These are phyloP conservation scores for Aspergillus saccharolyticus DNA, from an alignment of 495 filamentous ascomycete species.

Conservation along the genomic window DNA sequence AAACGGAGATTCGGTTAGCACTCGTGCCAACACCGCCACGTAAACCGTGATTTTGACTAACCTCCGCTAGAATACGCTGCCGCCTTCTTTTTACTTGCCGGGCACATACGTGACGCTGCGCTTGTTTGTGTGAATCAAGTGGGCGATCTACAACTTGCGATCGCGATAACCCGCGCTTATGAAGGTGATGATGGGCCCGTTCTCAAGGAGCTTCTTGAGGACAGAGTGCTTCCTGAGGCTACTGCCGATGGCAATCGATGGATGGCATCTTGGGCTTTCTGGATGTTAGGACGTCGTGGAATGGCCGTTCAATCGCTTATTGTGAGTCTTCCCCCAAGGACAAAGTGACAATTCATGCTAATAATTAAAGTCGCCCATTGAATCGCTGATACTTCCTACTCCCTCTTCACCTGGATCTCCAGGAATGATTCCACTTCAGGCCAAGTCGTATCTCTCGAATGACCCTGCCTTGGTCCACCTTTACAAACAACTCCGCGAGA, in stretches of 20 bases:
- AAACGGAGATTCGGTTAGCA: slow-evolving; percentile 76
- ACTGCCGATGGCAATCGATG: slow-evolving; percentile 81
- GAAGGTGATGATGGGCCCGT: slow-evolving; percentile 80
- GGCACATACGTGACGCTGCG: slow-evolving; percentile 76
- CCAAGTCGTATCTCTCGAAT: slow-evolving; percentile 78
- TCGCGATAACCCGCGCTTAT: slow-evolving; percentile 82
- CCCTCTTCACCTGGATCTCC: slow-evolving; percentile 45
- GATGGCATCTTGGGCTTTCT: slow-evolving; percentile 94
- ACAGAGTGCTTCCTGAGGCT: slow-evolving; percentile 74
- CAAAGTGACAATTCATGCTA: background rate
- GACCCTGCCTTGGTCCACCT: slow-evolving; percentile 85
- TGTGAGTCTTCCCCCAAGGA: slow-evolving; percentile 19
- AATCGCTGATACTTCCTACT: slow-evolving; percentile 52
- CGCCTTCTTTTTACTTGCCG: slow-evolving; percentile 91
- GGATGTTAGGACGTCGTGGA: slow-evolving; percentile 79
- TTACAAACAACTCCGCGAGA: slow-evolving; percentile 81
- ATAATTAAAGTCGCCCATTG: slow-evolving; percentile 61
- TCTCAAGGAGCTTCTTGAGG: slow-evolving; percentile 67
- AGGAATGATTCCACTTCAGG: slow-evolving; percentile 49
- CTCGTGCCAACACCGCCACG: background rate
- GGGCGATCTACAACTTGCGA: slow-evolving; percentile 83
- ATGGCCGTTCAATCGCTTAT: slow-evolving; percentile 85
- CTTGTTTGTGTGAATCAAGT: slow-evolving; percentile 80
- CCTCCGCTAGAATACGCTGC: slow-evolving; percentile 74
- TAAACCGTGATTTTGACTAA: slow-evolving; percentile 5